Base-by-base conservation (phyloP, 768 basidiomycete species). In the Mycena floridula region DNA sequence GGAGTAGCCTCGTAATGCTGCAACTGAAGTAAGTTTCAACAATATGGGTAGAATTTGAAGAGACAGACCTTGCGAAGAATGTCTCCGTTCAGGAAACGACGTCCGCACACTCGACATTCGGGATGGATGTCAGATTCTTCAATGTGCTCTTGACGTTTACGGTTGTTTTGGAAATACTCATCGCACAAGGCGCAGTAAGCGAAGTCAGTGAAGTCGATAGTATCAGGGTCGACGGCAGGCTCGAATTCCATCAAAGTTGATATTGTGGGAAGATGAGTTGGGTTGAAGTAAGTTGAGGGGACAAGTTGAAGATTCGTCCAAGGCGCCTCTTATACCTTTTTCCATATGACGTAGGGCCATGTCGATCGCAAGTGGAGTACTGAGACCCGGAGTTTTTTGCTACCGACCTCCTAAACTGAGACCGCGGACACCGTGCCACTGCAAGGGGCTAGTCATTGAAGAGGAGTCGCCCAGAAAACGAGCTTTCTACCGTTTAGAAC, bases 161-260 rank as follows among this genome's bases (percentile, higher is more conserved):
- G 21, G 18, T 13, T n/a, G 3, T 13, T 23, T 8, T 18, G 30
- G 15, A 44, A 37, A 15, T 37, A 44, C 18, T 45, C 35, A 18
- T 45, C 36, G 37, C 44, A 37, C n/a, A 45, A 20, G 12, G 37
- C 15, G 35, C 44, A 45, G 32, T 45, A 45, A 13, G 20, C 13
- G 32, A 7, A 3, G 32, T 35, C 32, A 18, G 13, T 3, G 3
- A 3, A 13, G 18, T 4, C 32, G 7, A 35, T 35, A 18, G n/a
- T n/a, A n/a, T n/a, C n/a, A n/a, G n/a, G n/a, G n/a, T n/a, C n/a
- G n/a, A n/a, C n/a, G n/a, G n/a, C n/a, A n/a, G n/a, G n/a, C n/a
- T n/a, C n/a, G n/a, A n/a, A n/a, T n/a, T n/a, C 18, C 13, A 13
- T 35, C 32, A 35, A 35, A 35, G 32, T 35, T 35, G 15, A 35